A percentile compares a stretch with the other conserved stretches of the same genome.
Conservation (phyloP, 495 filamentous ascomycete genomes). For the Penicillium verhagenii region DNA sequence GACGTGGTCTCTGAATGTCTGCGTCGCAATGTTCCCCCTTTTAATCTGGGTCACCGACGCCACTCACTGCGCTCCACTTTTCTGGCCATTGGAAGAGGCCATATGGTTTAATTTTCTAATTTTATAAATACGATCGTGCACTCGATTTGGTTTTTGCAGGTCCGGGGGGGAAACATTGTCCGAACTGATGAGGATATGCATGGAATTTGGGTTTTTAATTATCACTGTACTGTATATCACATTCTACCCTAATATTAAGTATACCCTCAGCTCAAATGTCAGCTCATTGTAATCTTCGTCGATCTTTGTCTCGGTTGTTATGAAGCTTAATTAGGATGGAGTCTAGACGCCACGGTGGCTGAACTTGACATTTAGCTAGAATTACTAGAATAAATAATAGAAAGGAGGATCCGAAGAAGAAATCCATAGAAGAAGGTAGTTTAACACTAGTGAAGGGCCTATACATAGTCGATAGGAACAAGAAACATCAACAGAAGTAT, state of each 20-base stretch:
- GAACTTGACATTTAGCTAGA: neutral
- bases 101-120: slow-evolving; percentile 4
- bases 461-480: too few relatives aligned
- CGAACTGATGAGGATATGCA: too few relatives aligned
- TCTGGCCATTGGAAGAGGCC: neutral
- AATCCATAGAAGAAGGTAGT: too few relatives aligned
- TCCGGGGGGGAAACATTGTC: neutral
- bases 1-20: slow-evolving; percentile 3
- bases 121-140: neutral
- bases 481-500: too few relatives aligned
- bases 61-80: slow-evolving; percentile 14
- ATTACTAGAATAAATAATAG: neutral
- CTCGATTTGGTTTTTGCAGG: neutral
- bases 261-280: too few relatives aligned
- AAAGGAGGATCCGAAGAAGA: neutral
- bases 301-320: slow-evolving; percentile 28
- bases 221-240: too few relatives aligned
- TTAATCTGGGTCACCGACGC: slow-evolving; percentile 17
- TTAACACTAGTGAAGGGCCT: too few relatives aligned
- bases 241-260: too few relatives aligned
- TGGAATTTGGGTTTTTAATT: too few relatives aligned
- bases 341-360: slow-evolving; percentile 12
- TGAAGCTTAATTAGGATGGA: slow-evolving; percentile 24
- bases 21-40: slow-evolving; percentile 9
- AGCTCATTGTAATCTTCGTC: too few relatives aligned